Conservation (phyloP, 148 eudicot genomes). For the Gaultheria prostrata region DNA sequence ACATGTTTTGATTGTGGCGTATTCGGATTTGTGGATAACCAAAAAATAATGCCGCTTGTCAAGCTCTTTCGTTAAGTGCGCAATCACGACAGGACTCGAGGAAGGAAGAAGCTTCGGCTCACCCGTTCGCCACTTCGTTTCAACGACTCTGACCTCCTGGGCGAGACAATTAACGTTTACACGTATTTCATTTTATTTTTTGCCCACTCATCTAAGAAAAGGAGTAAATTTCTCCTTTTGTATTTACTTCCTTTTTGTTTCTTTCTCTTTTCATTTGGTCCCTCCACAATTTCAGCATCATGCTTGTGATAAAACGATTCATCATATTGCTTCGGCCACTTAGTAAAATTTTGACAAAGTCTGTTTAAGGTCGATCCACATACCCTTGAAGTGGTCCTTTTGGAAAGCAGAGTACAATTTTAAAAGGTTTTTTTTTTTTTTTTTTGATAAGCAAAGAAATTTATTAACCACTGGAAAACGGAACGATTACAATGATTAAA, state of each 20-base stretch:
- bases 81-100: no score
- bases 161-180: no score
- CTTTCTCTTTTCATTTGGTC: not conserved
- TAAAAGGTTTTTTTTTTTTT: no score
- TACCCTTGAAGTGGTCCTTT: not conserved
- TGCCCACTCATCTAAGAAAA: not conserved
- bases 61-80: no score
- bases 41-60: not conserved
- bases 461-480: no score
- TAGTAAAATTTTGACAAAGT: not conserved
- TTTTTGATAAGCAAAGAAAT: no score
- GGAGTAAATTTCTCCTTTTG: not conserved
- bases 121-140: no score
- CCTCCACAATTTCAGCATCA: not conserved
- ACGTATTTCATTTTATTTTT: not conserved
- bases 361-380: not conserved
- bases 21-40: not conserved
- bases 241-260: not conserved
- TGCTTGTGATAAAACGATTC: not conserved
- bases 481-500: no score
- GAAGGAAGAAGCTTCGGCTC: no score
- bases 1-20: not conserved
- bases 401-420: not conserved
- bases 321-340: not conserved
- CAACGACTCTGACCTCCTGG: no score